phyloP scores from a whole-genome alignment of 2,329 filamentous ascomycete species.

The Beauveria australis region DNA sequence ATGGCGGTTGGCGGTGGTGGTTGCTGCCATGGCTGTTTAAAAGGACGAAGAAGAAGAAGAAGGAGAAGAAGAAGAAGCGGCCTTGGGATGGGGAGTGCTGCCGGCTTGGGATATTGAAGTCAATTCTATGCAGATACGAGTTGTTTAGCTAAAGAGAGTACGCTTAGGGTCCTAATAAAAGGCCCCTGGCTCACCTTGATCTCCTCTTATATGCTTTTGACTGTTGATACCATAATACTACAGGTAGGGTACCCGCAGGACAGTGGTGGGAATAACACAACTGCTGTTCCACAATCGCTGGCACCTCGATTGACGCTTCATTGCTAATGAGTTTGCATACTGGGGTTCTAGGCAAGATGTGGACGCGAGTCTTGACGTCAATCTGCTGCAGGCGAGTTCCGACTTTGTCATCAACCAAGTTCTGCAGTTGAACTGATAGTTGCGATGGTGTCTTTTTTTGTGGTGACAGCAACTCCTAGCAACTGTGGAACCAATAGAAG shows the following conservation, averaged over 20 bases:
- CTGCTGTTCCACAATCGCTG: neutral
- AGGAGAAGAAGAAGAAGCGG: neutral
- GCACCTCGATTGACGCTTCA: neutral
- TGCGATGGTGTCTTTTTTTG: no score
- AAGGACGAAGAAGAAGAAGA: no score
- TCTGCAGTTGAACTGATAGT: neutral
- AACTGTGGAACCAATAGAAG: neutral
- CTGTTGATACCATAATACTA: no score
- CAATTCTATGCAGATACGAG: neutral
- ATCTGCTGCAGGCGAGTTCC: neutral
- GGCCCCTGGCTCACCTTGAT: no score
- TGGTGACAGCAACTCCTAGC: neutral
- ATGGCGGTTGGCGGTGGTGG: neutral
- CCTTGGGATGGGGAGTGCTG: no score
- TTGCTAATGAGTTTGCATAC: no score
- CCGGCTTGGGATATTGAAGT: neutral
- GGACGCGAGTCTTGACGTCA: neutral
- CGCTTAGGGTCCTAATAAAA: no score
- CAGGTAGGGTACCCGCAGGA: no score
- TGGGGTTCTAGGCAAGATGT: neutral
- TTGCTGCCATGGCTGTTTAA: neutral
- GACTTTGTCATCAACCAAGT: neutral
- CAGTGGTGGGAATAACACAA: no score
- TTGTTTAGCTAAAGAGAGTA: no score
- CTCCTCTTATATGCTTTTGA: no score